Conservation (phyloP, 805 yeast species). For the Hanseniaspora jakobsenii region DNA sequence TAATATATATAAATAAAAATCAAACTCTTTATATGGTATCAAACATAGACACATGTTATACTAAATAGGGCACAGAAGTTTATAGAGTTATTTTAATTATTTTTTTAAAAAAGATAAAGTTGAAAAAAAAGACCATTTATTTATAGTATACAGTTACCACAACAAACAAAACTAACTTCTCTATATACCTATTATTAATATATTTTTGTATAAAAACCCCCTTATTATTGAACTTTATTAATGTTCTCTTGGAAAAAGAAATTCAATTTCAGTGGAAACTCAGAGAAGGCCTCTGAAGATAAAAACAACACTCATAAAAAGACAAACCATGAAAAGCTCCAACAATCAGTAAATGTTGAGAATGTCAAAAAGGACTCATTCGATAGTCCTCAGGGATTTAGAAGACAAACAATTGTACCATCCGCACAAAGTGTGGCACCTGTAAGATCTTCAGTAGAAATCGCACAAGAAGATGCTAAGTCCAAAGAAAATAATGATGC, state of each 20-base stretch:
- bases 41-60: too few relatives aligned
- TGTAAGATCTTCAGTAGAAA: background rate
- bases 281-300: conserved; percentile 3
- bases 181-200: too few relatives aligned
- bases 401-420: conserved; percentile 12
- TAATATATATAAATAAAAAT: too few relatives aligned
- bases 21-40: too few relatives aligned
- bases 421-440: background rate
- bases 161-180: too few relatives aligned
- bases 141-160: too few relatives aligned
- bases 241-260: conserved; percentile 15
- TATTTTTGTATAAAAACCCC: background rate
- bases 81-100: too few relatives aligned
- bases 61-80: too few relatives aligned
- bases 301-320: background rate
- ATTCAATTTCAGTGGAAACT: conserved; percentile 6
- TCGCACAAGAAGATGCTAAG: background rate
- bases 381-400: background rate
- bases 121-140: too few relatives aligned
- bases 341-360: background rate
- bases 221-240: background rate
- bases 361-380: conserved; percentile 1
- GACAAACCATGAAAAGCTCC: background rate
- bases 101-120: too few relatives aligned
- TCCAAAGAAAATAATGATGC: too few relatives aligned